Conservation (phyloP, 306 rosid species). For the Medicago lupulina region DNA sequence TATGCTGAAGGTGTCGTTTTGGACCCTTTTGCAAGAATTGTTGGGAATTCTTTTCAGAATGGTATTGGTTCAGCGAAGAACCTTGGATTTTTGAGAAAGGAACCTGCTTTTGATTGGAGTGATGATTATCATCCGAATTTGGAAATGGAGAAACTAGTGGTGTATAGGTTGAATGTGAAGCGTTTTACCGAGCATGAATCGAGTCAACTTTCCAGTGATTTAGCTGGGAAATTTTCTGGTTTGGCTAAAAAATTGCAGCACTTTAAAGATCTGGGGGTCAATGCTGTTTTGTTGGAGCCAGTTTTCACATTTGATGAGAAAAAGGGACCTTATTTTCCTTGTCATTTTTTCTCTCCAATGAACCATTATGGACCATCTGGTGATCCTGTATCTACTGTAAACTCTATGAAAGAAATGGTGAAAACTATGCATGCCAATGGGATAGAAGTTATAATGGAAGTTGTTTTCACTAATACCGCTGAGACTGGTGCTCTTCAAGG, state of each 20-base stretch:
- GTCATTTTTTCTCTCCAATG: conserved; percentile 78
- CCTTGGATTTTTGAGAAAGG: conserved; percentile 67
- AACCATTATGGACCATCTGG: conserved; percentile 70
- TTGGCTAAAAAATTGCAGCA: conserved; percentile 75
- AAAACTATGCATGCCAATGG: conserved; percentile 81
- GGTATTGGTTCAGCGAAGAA: conserved; percentile 48
- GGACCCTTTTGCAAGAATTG: conserved; percentile 85
- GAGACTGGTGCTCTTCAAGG: conserved; percentile 73
- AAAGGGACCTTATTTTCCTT: conserved; percentile 86
- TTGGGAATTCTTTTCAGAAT: conserved; percentile 52
- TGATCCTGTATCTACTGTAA: conserved; percentile 59
- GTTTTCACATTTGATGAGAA: conserved; percentile 70
- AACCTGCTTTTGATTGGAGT: conserved; percentile 81
- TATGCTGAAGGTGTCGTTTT: conserved; percentile 50
- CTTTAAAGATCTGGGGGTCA: conserved; percentile 74
- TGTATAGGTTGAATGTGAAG: conserved; percentile 75
- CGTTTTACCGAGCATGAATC: conserved; percentile 71
- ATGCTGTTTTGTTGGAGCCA: conserved; percentile 85
- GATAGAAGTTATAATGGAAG: conserved; percentile 86
- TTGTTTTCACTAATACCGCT: conserved; percentile 85
- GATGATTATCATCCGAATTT: conserved; percentile 58
- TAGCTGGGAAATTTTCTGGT: conserved; percentile 88
- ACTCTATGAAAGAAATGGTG: conserved; percentile 85
- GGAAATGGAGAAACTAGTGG: conserved; percentile 64
- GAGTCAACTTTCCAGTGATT: conserved; percentile 61